Evolutionary conservation across 345 rosid species (phyloP).

Genomic region (Arabidopsis arenosa): DNA sequence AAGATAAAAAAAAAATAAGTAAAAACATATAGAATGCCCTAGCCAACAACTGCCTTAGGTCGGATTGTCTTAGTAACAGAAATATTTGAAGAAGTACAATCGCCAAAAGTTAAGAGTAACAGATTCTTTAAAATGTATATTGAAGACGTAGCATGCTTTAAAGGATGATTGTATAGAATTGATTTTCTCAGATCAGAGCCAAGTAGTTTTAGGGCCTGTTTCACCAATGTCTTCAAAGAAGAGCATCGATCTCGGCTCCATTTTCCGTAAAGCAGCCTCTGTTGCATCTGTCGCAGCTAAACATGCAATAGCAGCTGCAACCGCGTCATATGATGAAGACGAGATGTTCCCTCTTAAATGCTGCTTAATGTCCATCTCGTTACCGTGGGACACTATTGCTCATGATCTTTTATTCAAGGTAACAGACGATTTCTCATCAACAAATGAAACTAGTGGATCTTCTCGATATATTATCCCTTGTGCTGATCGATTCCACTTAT

Average conservation of each 20-base stretch:
- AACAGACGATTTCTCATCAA: constrained; percentile 19
- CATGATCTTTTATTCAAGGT: constrained; percentile 96
- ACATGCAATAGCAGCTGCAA: constrained; percentile 90
- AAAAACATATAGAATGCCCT: background rate
- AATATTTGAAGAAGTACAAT: background rate
- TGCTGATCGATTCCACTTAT: background rate
- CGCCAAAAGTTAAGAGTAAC: background rate
- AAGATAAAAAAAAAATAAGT: background rate
- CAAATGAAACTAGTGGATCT: background rate
- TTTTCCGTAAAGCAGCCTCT: constrained; percentile 86
- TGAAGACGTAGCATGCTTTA: constrained; percentile 31
- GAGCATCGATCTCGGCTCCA: constrained; percentile 82
- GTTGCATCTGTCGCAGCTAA: constrained; percentile 96
- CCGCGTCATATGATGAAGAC: constrained; percentile 68
- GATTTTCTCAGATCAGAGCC: constrained; percentile 84
- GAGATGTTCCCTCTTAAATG: constrained; percentile 95
- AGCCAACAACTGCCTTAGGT: background rate
- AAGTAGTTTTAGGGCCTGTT: constrained; percentile 74
- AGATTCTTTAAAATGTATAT: background rate
- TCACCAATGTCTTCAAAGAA: constrained; percentile 79
- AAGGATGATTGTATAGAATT: constrained; percentile 44
- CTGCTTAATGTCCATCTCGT: constrained; percentile 91
- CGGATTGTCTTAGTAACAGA: background rate
- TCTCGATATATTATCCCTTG: background rate
- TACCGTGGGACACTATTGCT: constrained; percentile 97